phyloP scores from a whole-genome alignment of 495 filamentous ascomycete species.

The Penicillium paradoxum region DNA sequence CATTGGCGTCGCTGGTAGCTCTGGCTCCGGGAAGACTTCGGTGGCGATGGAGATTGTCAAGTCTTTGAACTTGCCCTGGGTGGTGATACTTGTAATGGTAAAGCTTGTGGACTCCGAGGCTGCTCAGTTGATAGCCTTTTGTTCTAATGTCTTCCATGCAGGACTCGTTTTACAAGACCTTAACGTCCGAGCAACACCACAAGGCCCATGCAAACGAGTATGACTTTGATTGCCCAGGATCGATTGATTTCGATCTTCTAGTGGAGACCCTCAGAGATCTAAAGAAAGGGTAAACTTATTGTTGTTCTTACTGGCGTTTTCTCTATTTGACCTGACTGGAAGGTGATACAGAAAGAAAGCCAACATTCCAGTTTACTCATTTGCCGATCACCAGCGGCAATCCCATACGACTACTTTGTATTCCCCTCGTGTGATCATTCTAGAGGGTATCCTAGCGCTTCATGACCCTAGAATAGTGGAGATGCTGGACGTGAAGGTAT shows the following conservation, averaged over 20 bases:
- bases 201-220: constrained; percentile 84
- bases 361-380: constrained; percentile 93
- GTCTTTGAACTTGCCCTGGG: constrained; percentile 90
- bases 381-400: constrained; percentile 81
- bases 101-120: constrained; percentile 11
- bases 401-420: constrained; percentile 81
- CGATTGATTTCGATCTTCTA: constrained; percentile 90
- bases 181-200: constrained; percentile 65
- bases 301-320: background rate
- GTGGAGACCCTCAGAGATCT: constrained; percentile 76
- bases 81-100: constrained; percentile 95
- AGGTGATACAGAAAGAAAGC: constrained; percentile 67
- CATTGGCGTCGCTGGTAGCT: constrained; percentile 93
- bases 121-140: background rate
- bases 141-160: constrained; percentile 36
- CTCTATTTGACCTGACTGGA: constrained; percentile 9
- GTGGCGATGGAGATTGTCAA: constrained; percentile 86
- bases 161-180: constrained; percentile 95
- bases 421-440: constrained; percentile 89
- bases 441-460: constrained; percentile 93
- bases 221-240: constrained; percentile 90
- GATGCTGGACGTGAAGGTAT: constrained; percentile 84
- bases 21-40: constrained; percentile 96
- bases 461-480: constrained; percentile 84
- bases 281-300: constrained; percentile 72